Evolutionary conservation across 768 basidiomycete species (phyloP), one percentile per base, ranked within the genome.

Genomic region (Cystobasidium onofrii): DNA sequence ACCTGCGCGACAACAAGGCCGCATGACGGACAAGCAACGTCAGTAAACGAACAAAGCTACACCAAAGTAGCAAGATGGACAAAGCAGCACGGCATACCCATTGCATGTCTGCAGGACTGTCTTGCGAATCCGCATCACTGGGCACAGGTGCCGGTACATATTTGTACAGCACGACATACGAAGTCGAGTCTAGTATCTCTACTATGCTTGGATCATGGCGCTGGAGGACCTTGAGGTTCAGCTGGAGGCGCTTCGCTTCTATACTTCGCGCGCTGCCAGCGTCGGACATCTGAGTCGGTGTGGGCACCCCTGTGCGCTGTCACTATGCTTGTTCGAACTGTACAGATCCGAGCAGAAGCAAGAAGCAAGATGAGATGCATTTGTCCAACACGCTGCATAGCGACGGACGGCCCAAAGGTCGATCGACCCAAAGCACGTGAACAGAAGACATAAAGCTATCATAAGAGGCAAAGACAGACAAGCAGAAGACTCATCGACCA

Each of bases 161-260:
- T n/a, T 50, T 54, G 61, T 75, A 75, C 6, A 75, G 55, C 1
- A 75, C 74, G 29, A 75, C 74, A 60, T 75, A 71, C 60, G 41
- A 52, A 6, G 71, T 62, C n/a, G 55, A 36, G 25, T 75, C 74
- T 20, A 75, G 54, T 2, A 75, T 72, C 23, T 75, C 74, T 6
- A 36, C 33, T 23, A 75, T 75, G 60, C 54, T 74, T 2, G 50
- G 27, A 54, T 75, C 74, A 64, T 75, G 74, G 20, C 74, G 71
- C 69, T 75, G 33, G 23, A 75, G 61, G 50, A 75, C 70, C 25
- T 70, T 72, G 20, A 75, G 27, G 43, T 75, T 75, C 29, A 75
- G 74, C 36, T 50, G 23, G 2, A 36, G 74, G 10, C 39, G 23
- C 55, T 71, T 71, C 23, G 54, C 52, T 34, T 55, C 69, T 18